Evolutionary conservation across 2,329 filamentous ascomycete genomes (phyloP).

Genomic region (Fusarium papillatum): DNA sequence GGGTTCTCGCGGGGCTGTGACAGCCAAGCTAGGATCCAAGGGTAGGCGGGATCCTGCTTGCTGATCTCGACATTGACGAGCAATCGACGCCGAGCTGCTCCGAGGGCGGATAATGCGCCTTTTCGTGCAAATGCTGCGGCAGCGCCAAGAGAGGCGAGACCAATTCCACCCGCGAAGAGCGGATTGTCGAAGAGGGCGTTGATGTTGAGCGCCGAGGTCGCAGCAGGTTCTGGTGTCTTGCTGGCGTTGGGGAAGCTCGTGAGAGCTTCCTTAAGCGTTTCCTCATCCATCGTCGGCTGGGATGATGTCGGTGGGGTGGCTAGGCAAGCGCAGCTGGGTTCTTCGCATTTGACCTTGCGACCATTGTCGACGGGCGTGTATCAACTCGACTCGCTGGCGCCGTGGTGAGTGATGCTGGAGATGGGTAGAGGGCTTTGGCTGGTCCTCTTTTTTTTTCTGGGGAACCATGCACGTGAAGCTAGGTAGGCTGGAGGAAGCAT

Average conservation of each 20-base stretch:
- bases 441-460: slow-evolving; percentile 31
- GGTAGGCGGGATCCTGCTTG: slow-evolving; percentile 92
- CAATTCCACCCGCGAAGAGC: slow-evolving; percentile 81
- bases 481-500: background rate
- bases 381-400: slow-evolving; percentile 2
- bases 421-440: background rate
- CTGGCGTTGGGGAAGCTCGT: slow-evolving; percentile 40
- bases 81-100: slow-evolving; percentile 84
- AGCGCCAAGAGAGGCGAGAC: slow-evolving; percentile 90
- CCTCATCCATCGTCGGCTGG: slow-evolving; percentile 31
- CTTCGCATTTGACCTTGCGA: slow-evolving; percentile 22
- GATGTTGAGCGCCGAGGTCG: slow-evolving; percentile 59
- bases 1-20: slow-evolving; percentile 80
- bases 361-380: background rate
- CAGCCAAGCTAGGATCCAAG: slow-evolving; percentile 96
- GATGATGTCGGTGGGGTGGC: slow-evolving; percentile 13
- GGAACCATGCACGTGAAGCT: slow-evolving; percentile 29
- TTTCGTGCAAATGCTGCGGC: slow-evolving; percentile 85
- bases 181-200: slow-evolving; percentile 75
- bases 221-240: slow-evolving; percentile 48
- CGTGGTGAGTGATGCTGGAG: slow-evolving; percentile 1
- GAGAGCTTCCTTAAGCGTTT: slow-evolving; percentile 28
- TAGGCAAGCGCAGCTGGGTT: background rate
- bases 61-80: slow-evolving; percentile 97
- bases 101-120: slow-evolving; percentile 79